Percentiles rank a stretch among this genome's conserved stretches.
Conservation (phyloP, 2,329 filamentous ascomycete genomes). For the Ophiostoma perfectum region DNA sequence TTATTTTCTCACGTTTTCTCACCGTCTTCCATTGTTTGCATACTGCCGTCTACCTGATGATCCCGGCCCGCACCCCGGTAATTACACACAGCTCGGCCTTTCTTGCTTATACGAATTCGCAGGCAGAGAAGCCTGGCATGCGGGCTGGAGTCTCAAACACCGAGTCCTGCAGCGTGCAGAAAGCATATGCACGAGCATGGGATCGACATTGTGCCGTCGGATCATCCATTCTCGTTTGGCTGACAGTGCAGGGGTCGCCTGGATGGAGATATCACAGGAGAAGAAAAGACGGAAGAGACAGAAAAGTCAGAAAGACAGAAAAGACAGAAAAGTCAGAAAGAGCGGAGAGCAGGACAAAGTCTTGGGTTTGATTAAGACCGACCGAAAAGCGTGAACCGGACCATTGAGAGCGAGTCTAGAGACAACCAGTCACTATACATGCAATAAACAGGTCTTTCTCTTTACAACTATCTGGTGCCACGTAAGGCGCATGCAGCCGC, state of each 20-base stretch:
- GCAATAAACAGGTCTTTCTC: neutral
- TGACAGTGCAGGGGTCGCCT: neutral
- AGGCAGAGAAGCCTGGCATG: neutral
- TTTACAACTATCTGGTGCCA: neutral
- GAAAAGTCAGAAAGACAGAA: too few species aligned
- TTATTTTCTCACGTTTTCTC: neutral
- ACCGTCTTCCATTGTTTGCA: neutral
- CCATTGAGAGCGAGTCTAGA: neutral
- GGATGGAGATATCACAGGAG: too few species aligned
- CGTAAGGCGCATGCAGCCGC: neutral
- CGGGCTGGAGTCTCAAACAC: slow-evolving; percentile 10
- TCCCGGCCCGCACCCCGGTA: neutral
- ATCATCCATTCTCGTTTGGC: neutral
- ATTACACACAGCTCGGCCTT: slow-evolving; percentile 4
- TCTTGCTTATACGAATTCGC: neutral
- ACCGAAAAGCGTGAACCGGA: neutral
- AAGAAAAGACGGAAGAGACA: too few species aligned
- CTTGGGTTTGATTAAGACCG: neutral
- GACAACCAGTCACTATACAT: too few species aligned
- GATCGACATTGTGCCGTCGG: neutral
- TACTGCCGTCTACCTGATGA: neutral
- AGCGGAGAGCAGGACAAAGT: too few species aligned
- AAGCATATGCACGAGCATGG: neutral
- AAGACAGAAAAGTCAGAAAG: too few species aligned
- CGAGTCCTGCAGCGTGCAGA: slow-evolving; percentile 16